These are phyloP conservation scores for Aspergillus baeticus DNA, from an alignment of 495 filamentous ascomycete genomes.

Conservation along the genomic window DNA sequence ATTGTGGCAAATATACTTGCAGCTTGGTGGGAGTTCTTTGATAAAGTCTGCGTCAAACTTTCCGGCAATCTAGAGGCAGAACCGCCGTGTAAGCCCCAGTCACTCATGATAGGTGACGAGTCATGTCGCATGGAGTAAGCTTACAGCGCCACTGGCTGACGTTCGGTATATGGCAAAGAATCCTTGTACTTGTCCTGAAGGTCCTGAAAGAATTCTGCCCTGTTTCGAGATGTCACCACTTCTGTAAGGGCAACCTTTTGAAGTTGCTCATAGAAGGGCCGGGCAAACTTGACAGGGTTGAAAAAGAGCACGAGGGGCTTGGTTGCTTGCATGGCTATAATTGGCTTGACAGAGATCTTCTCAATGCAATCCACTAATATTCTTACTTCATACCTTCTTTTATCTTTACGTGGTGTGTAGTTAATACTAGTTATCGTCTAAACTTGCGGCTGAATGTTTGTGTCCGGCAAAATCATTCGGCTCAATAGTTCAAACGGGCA, in stretches of 20 bases:
- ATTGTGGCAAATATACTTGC: neutral
- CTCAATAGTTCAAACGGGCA: no score
- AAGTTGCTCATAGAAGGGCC: neutral
- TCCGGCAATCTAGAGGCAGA: neutral
- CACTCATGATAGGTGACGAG: no score
- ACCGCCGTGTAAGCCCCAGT: no score
- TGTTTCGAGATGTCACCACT: neutral
- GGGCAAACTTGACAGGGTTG: neutral
- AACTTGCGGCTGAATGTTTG: no score
- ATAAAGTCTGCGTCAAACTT: neutral
- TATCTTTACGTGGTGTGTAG: no score
- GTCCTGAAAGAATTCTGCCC: neutral
- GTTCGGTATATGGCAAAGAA: neutral
- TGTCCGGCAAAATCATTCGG: no score
- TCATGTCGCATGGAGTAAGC: neutral
- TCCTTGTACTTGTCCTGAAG: neutral
- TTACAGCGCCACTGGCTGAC: neutral
- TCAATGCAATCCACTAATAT: no score
- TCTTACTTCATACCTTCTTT: no score
- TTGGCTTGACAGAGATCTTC: neutral
- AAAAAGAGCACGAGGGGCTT: neutral
- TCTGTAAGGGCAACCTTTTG: neutral
- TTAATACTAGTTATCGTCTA: no score
- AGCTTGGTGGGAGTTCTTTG: neutral
- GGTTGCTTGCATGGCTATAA: neutral